Evolutionary conservation across 2,329 filamentous ascomycete species (phyloP).

Genomic region (Metarhizium guizhouense): DNA sequence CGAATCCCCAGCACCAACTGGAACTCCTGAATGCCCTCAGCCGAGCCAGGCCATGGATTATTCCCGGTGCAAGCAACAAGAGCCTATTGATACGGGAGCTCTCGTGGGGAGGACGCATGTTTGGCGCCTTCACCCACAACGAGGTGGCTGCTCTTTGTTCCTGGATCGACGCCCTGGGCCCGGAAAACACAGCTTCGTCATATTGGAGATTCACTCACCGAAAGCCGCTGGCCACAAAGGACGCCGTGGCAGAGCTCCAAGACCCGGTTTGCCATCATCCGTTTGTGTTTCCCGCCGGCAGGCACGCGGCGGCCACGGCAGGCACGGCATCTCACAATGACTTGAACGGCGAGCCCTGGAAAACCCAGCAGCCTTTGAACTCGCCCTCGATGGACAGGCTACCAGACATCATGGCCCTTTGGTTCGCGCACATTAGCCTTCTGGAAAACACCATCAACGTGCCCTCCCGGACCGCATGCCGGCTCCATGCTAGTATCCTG

Average conservation of each 20-base stretch:
- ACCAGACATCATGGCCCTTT: neutral
- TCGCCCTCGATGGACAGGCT: neutral
- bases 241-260: neutral
- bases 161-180: conserved; percentile 8
- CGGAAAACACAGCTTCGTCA: neutral
- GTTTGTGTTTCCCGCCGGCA: no score
- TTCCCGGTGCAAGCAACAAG: conserved; percentile 26
- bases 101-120: conserved; percentile 38
- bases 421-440: neutral
- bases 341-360: neutral
- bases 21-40: conserved; percentile 8
- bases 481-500: neutral
- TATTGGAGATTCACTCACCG: neutral
- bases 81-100: conserved; percentile 34
- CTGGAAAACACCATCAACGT: neutral
- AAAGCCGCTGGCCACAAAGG: neutral
- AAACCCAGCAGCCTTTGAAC: neutral
- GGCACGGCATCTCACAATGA: neutral
- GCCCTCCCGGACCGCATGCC: neutral
- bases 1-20: neutral
- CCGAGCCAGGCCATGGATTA: conserved; percentile 24
- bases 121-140: conserved; percentile 35
- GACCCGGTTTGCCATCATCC: neutral
- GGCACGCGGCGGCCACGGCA: no score
- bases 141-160: conserved; percentile 18